Evolutionary conservation across 2,329 filamentous ascomycete genomes (phyloP).

Genomic region (Alternaria angustiovoidea): DNA sequence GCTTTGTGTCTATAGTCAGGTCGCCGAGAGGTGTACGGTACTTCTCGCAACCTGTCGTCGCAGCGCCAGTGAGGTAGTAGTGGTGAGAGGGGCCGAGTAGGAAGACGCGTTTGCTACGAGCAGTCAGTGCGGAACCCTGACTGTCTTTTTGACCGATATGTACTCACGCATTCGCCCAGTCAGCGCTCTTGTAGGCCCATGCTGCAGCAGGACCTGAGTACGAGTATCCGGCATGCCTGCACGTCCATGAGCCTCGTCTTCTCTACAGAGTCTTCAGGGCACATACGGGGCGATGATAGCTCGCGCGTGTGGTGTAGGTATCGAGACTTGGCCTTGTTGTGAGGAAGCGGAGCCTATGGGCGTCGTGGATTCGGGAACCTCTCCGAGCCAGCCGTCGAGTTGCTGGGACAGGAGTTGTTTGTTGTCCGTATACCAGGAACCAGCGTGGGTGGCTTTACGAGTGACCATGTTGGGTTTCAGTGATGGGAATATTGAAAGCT

Average conservation of each 20-base stretch:
- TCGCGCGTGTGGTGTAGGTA: slow-evolving; percentile 79
- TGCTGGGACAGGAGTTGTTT: slow-evolving; percentile 67
- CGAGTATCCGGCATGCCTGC: slow-evolving; percentile 88
- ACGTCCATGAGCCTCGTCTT: slow-evolving; percentile 39
- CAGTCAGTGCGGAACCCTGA: not conserved
- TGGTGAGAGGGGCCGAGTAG: slow-evolving; percentile 93
- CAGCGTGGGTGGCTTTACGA: slow-evolving; percentile 77
- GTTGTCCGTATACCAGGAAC: slow-evolving; percentile 82
- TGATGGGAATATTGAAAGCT: not conserved
- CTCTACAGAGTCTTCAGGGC: slow-evolving; percentile 4
- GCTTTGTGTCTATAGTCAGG: slow-evolving; percentile 69
- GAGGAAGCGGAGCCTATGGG: slow-evolving; percentile 61
- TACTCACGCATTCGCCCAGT: slow-evolving; percentile 75
- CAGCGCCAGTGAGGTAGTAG: slow-evolving; percentile 78
- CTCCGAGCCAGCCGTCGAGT: slow-evolving; percentile 77
- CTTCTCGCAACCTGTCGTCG: slow-evolving; percentile 73
- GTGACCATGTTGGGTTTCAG: slow-evolving; percentile 39
- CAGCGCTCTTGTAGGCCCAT: slow-evolving; percentile 90
- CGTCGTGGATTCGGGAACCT: slow-evolving; percentile 72
- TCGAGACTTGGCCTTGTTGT: slow-evolving; percentile 45
- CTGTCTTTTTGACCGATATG: not conserved
- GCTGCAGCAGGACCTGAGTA: slow-evolving; percentile 93
- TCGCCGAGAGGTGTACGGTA: slow-evolving; percentile 80
- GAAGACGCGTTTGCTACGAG: slow-evolving; percentile 79
- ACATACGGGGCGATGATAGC: slow-evolving; percentile 92